Base-by-base conservation (phyloP, 2,329 filamentous ascomycete species). In the Fusarium guadeloupense region DNA sequence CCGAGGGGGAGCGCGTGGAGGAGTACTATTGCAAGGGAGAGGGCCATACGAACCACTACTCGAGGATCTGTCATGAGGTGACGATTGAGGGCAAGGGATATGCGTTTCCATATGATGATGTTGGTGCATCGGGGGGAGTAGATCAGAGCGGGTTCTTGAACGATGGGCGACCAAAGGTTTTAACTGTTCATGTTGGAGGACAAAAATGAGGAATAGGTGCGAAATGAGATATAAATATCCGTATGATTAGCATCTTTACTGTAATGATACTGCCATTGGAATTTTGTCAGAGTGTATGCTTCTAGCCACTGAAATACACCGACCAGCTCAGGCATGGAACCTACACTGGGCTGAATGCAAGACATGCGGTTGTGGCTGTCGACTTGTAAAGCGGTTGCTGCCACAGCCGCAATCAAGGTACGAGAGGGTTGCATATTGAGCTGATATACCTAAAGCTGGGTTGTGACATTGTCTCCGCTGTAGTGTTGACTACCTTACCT, bases 81-180 rank as follows among this genome's bases (percentile, higher is more conserved):
- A 86, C 84, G 66, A 69, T 85, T 30, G 85, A 87, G 69, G 78
- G 83, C 9, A 79, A 80, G 42, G 88, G 89, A 9, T 91, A 91
- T 75, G 86, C 87, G 1, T 90, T 90, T 66, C 86, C 88, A 1
- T 91, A 90, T 69, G 89, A 91, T 69, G 88, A 91, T 73, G 89
- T 91, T 9, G 80, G 79, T 19, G 78, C 85, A 5, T 75, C 74
- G n/a, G 76, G 77, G 35, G 83, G 81, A 3, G 69, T 72, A 5
- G 86, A 90, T 70, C 86, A 88, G 74, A 85, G 85, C 17, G 88
- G 88, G 2, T 84, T 83, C 54, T 80, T 90, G 17, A 84, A 80
- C 57, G 86, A 87, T 69, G 74, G 77, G 3, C 79, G 78, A 46
- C 87, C 87, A 1, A 73, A 77, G 70, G 67, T 84, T 54, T 77